Conservation (phyloP, 768 basidiomycete species). For the Kwoniella bestiolae region DNA sequence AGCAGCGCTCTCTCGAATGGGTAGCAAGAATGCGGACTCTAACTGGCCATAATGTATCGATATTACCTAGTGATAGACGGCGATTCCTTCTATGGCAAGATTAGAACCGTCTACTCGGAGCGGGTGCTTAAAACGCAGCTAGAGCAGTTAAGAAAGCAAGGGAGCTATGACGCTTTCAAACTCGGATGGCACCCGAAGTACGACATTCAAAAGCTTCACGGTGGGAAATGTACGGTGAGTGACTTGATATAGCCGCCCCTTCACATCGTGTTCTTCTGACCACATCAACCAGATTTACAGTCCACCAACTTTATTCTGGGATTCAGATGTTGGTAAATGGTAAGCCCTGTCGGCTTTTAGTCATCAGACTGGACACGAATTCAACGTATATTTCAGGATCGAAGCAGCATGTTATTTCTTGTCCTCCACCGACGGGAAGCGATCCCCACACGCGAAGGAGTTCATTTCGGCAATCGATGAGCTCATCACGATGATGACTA, state of each 20-base stretch:
- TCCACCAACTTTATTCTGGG: constrained; percentile 41
- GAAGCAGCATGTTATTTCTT: constrained; percentile 43
- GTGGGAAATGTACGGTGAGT: constrained; percentile 27
- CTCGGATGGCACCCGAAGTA: constrained; percentile 39
- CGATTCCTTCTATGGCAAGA: constrained; percentile 37
- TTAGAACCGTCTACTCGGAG: constrained; percentile 28
- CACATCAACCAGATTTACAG: background rate
- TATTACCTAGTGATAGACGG: constrained; percentile 20
- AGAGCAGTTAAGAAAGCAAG: constrained; percentile 38
- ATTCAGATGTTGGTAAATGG: constrained; percentile 47
- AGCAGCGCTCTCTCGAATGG: background rate
- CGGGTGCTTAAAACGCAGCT: constrained; percentile 42
- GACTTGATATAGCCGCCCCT: constrained; percentile 1
- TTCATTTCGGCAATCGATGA: constrained; percentile 29
- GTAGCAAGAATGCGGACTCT: too few relatives aligned
- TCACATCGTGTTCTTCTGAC: constrained; percentile 16
- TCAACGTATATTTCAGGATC: constrained; percentile 22
- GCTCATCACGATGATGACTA: constrained; percentile 35
- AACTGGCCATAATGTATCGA: too few relatives aligned
- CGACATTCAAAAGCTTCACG: constrained; percentile 24
- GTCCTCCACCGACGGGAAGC: constrained; percentile 17
- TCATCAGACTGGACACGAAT: background rate
- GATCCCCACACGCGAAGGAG: constrained; percentile 15
- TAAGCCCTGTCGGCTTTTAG: background rate
- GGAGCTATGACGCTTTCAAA: constrained; percentile 41